phyloP scores from a whole-genome alignment of 1,284 basidiomycete species.

The Ustilago shanxiensis region DNA sequence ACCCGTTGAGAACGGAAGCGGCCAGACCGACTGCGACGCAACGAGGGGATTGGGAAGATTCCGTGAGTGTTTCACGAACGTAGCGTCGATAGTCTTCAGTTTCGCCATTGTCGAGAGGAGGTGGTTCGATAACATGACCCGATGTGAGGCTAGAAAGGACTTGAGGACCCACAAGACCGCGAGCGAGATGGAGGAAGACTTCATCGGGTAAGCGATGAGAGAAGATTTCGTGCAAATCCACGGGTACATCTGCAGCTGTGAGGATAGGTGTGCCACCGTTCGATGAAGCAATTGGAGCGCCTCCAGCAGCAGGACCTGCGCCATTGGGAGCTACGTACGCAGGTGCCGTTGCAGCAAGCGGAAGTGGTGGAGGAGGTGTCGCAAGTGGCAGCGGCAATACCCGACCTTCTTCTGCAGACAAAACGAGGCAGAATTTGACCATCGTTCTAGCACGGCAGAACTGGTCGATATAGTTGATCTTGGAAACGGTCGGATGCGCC shows the following conservation, averaged over 20 bases:
- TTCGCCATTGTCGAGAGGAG: constrained; percentile 94
- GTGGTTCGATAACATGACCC: constrained; percentile 83
- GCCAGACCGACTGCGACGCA: constrained; percentile 79
- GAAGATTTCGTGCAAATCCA: constrained; percentile 94
- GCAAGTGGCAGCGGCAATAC: constrained; percentile 90
- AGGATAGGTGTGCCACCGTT: constrained; percentile 74
- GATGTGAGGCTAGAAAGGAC: constrained; percentile 90
- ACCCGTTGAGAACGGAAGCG: constrained; percentile 60
- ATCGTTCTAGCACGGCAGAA: constrained; percentile 91
- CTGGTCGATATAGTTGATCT: constrained; percentile 83
- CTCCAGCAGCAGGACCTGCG: constrained; percentile 72
- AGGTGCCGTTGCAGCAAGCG: constrained; percentile 11
- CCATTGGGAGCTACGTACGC: constrained; percentile 38
- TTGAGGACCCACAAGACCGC: constrained; percentile 87
- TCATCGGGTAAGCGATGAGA: constrained; percentile 95
- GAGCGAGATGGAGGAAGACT: constrained; percentile 93
- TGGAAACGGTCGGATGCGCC: constrained; percentile 78
- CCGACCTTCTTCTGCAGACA: constrained; percentile 86
- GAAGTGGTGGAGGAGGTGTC: constrained; percentile 72
- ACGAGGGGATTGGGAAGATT: constrained; percentile 86
- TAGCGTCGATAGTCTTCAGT: constrained; percentile 93
- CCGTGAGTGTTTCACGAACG: constrained; percentile 94
- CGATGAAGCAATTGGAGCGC: constrained; percentile 74
- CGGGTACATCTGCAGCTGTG: constrained; percentile 86
- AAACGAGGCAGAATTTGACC: constrained; percentile 91